Percentiles rank a stretch among this genome's conserved stretches.
Evolutionary conservation across 164 flowering plant species (phyloP).

Genomic region (Berberis thunbergii): DNA sequence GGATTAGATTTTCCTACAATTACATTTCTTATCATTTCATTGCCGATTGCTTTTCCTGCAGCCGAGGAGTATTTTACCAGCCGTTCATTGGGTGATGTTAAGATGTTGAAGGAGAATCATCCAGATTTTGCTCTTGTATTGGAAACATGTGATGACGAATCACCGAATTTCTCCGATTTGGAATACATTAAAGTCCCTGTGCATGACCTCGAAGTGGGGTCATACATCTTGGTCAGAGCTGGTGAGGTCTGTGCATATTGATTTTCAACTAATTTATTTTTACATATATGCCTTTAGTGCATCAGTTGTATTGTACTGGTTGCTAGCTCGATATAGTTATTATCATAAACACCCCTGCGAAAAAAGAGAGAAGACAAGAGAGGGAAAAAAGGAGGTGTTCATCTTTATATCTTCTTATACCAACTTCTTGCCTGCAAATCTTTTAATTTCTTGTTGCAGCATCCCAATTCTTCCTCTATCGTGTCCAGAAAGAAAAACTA

Average conservation of each 20-base stretch:
- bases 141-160: constrained; percentile 34
- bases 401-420: too few relatives aligned
- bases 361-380: too few relatives aligned
- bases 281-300: too few relatives aligned
- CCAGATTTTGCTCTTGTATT: constrained; percentile 87
- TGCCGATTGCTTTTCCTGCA: constrained; percentile 22
- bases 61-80: constrained; percentile 98
- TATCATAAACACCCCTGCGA: too few relatives aligned
- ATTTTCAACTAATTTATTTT: not conserved
- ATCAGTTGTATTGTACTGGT: too few relatives aligned
- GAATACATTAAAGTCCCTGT: constrained; percentile 66
- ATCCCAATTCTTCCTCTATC: too few relatives aligned
- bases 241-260: constrained; percentile 78
- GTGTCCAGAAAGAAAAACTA: too few relatives aligned
- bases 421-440: too few relatives aligned
- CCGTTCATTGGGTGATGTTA: constrained; percentile 85
- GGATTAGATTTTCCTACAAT: too few relatives aligned
- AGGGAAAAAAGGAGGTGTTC: too few relatives aligned
- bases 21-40: not conserved
- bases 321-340: too few relatives aligned
- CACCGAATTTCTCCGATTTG: constrained; percentile 53
- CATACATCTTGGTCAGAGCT: constrained; percentile 84
- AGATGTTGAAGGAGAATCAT: constrained; percentile 84
- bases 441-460: too few relatives aligned
- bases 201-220: constrained; percentile 69